A percentile compares a stretch with the other conserved stretches of the same genome.
These are phyloP conservation scores for Cercophora sp. DNA, from an alignment of 495 filamentous ascomycete genomes.

Conservation along the genomic window DNA sequence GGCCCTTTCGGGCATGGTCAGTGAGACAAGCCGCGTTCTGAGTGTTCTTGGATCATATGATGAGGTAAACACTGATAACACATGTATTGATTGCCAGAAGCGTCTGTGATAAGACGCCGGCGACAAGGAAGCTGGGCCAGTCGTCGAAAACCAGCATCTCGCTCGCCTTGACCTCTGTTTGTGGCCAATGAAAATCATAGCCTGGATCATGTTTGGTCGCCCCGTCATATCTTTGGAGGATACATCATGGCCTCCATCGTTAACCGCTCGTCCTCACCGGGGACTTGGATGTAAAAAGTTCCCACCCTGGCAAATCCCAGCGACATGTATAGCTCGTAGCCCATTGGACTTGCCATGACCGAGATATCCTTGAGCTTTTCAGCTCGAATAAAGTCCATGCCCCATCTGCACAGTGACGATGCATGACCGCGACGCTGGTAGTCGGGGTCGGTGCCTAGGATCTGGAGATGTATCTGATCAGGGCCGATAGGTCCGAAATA, in stretches of 20 bases:
- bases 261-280: conserved; percentile 28
- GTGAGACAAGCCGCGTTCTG: too few species aligned
- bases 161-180: background rate
- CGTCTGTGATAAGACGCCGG: background rate
- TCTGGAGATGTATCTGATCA: conserved; percentile 33
- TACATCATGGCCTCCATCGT: conserved; percentile 38
- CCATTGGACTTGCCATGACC: conserved; percentile 39
- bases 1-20: too few species aligned
- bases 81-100: background rate
- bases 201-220: background rate
- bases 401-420: conserved; percentile 31
- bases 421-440: conserved; percentile 32
- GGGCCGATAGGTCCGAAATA: conserved; percentile 26
- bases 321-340: conserved; percentile 27
- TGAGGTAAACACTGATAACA: too few species aligned
- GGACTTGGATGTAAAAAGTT: conserved; percentile 26
- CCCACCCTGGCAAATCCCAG: conserved; percentile 23
- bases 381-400: conserved; percentile 22
- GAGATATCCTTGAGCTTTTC: conserved; percentile 23
- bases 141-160: background rate
- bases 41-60: too few species aligned
- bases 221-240: conserved; percentile 5
- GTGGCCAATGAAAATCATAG: background rate
- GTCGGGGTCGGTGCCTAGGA: conserved; percentile 30
- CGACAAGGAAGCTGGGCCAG: background rate